Percentiles rank a stretch among this genome's conserved stretches.
These are phyloP conservation scores for Leccinellum luteum DNA, from an alignment of 768 basidiomycete genomes.

Conservation along the genomic window DNA sequence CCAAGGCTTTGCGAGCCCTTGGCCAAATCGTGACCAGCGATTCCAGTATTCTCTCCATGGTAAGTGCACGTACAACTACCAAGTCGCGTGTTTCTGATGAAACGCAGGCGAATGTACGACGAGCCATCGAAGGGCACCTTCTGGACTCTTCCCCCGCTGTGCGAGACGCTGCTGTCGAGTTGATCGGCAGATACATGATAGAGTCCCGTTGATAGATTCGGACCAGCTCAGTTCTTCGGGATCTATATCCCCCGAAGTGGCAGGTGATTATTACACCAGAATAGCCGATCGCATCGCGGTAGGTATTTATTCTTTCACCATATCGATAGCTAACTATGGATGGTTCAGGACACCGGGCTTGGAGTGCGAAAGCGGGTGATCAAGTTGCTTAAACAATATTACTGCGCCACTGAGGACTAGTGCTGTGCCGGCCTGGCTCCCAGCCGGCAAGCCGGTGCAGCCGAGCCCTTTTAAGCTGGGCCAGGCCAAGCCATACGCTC, in stretches of 20 bases:
- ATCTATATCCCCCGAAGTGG: constrained; percentile 83
- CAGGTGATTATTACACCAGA: constrained; percentile 81
- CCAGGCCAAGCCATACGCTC: too few relatives aligned
- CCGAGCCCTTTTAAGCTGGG: too few relatives aligned
- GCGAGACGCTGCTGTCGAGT: constrained; percentile 93
- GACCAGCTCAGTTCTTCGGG: too few relatives aligned
- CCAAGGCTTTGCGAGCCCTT: constrained; percentile 88
- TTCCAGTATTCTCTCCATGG: constrained; percentile 73
- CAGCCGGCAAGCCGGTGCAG: too few relatives aligned
- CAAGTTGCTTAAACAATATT: constrained; percentile 86
- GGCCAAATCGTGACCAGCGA: constrained; percentile 90
- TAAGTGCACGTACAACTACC: constrained; percentile 36
- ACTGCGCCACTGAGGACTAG: constrained; percentile 58
- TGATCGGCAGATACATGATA: constrained; percentile 97
- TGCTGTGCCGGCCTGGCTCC: too few relatives aligned
- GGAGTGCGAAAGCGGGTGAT: constrained; percentile 94
- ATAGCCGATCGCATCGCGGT: constrained; percentile 92
- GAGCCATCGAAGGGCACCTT: constrained; percentile 86
- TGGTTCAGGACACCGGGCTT: constrained; percentile 82
- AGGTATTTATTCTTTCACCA: constrained; percentile 26
- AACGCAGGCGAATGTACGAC: constrained; percentile 69
- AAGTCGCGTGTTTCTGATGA: constrained; percentile 1
- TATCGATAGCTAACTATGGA: background rate
- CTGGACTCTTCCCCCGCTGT: constrained; percentile 92
- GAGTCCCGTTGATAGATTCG: too few relatives aligned